Base-by-base conservation (phyloP, 805 yeast genomes). In the Candida sonorensis region DNA sequence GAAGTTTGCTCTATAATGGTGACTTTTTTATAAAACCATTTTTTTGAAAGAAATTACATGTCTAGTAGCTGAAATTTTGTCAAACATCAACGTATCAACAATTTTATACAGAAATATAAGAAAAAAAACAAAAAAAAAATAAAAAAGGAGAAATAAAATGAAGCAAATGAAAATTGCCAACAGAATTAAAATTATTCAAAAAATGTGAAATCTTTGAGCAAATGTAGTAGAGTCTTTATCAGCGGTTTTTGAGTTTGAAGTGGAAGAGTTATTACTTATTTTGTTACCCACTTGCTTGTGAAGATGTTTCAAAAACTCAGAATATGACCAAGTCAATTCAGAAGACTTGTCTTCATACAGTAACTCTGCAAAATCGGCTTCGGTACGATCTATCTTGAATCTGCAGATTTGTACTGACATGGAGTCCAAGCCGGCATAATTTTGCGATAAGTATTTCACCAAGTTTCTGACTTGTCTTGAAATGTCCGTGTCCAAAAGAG, bases 281-380 rank as follows among this genome's bases (percentile, higher is more conserved):
- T 67, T 74, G 11, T 63, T 72, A 30, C 64, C 67, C 19, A 82
- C 73, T 7, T 68, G 66, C 34, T 72, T 75, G 54, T 90, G 96
- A 33, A 88, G 59, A 23, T 69, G 69, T 7, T 75, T 61, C 41
- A 90, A 61, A 45, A 73, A 86, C 36, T 83, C 95, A 5, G 72
- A 55, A 51, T 78, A 81, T 14, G 78, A 69, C 44, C 66, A 59
- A 46, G 75, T 51, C 53, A 70, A 62, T 26, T 77, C 75, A 23
- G 61, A 61, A 16, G 66, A 60, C 28, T 74, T 66, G 51, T 92
- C 97, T 48, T 92, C 97, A 18, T 78, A 75, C 50, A 92, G 59
- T 31, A 72, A 48, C 26, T 76, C 77, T 24, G 66, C 59, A 50
- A 86, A 74, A 31, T 66, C 72, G 26, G 54, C 45, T 44, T 77